Conservation (phyloP, 2,329 filamentous ascomycete species). For the Hypoxylon sp. region DNA sequence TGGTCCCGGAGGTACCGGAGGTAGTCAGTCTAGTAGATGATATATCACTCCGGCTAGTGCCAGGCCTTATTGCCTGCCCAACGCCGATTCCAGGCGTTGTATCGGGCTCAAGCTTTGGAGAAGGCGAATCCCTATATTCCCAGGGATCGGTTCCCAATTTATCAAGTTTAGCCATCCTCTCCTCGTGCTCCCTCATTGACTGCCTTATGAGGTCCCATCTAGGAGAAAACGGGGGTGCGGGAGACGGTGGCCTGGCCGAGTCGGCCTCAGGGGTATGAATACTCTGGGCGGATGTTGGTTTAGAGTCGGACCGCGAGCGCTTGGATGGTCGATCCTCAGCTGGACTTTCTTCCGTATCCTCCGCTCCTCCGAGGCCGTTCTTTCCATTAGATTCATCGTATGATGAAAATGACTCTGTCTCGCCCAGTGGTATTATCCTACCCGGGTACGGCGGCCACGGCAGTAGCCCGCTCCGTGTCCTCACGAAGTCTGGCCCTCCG, state of each 20-base stretch:
- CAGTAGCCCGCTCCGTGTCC: background rate
- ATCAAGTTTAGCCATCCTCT: background rate
- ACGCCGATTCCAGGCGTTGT: background rate
- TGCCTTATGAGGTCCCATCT: background rate
- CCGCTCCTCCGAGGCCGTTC: no score
- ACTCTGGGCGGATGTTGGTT: background rate
- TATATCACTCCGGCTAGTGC: background rate
- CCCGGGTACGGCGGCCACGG: constrained; percentile 44
- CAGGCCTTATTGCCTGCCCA: background rate
- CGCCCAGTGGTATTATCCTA: constrained; percentile 17
- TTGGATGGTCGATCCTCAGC: background rate
- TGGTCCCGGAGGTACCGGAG: background rate
- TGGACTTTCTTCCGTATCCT: background rate
- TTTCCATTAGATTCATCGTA: background rate
- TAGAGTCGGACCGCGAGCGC: background rate
- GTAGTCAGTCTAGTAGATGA: background rate
- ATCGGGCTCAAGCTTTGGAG: background rate
- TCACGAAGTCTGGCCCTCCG: background rate
- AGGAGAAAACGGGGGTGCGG: background rate
- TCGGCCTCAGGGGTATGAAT: no score
- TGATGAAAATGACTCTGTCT: background rate
- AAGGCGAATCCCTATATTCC: background rate
- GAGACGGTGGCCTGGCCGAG: no score
- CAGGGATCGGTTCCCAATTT: no score
- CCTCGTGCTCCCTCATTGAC: background rate